Base-by-base conservation (phyloP, 177 flowering plant species). In the Viscum album region DNA sequence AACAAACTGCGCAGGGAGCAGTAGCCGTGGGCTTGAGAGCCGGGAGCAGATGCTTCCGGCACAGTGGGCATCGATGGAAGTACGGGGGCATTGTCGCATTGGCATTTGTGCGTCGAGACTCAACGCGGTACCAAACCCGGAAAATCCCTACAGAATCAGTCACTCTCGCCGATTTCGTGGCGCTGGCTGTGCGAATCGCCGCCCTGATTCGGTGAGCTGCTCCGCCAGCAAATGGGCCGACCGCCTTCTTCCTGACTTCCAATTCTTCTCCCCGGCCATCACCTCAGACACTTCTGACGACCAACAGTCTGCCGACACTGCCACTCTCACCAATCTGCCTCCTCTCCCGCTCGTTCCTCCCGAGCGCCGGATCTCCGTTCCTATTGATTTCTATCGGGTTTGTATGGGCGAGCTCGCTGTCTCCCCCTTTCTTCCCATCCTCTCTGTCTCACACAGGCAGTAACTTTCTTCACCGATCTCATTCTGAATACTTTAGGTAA, bases 171-270 rank as follows among this genome's bases (percentile, higher is more conserved):
- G 66, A 45, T 10, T 68, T 35, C 2, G 50, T 36, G 41, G 11
- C 31, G 72, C 64, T 63, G 35, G 64, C 31, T 17, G 35, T 4
- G 31, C 11, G 60, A n/a, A 28, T 7, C 60, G 60, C 7, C 31
- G 8, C 60, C 29, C 60, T 31, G 31, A 54, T 54, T 54, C 60
- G 79, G 30, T 75, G 77, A 73, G 79, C 65, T 81, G 79, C 78
- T 74, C 80, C 80, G 83, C 88, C 78, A 88, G 86, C 82, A 91
- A 82, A 82, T 92, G 94, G 96, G 98, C 98, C 59, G 89, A 92
- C 33, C 92, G 98, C 69, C 96, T 92, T 63, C 83, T 93, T 76
- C 56, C 84, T 73, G 97, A 90, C 79, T 90, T 90, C 85, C 88
- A 93, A 19, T 86, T 86, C 81, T 72, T 75, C 76, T 79, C 88